These are phyloP conservation scores for Gautieria morchelliformis DNA, from an alignment of 768 basidiomycete genomes.

Conservation along the genomic window DNA sequence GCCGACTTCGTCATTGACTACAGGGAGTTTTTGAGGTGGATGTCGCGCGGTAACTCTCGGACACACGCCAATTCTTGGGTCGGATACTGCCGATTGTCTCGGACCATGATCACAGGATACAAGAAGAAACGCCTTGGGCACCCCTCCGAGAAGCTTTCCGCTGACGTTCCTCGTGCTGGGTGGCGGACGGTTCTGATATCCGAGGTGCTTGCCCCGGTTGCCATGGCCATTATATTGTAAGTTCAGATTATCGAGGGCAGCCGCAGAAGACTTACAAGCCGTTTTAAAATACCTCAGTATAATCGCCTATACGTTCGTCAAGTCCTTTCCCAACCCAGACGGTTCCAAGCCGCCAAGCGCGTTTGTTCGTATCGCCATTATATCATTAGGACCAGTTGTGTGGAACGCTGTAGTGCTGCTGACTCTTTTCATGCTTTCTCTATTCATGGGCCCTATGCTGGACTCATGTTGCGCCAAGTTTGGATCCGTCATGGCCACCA, in stretches of 20 bases:
- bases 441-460: conserved; percentile 88
- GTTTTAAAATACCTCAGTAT: conserved; percentile 20
- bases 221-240: conserved; percentile 58
- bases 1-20: conserved; percentile 98
- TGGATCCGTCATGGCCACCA: conserved; percentile 83
- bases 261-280: no score
- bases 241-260: neutral
- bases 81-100: conserved; percentile 93
- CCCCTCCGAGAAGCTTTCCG: conserved; percentile 94
- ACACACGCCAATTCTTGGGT: conserved; percentile 98
- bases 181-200: conserved; percentile 80
- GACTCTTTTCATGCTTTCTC: conserved; percentile 79
- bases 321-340: conserved; percentile 64
- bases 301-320: conserved; percentile 86
- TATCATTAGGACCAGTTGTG: conserved; percentile 86
- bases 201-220: conserved; percentile 76
- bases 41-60: conserved; percentile 96
- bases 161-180: conserved; percentile 84
- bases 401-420: conserved; percentile 90
- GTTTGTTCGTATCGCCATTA: conserved; percentile 79
- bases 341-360: conserved; percentile 70
- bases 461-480: conserved; percentile 72
- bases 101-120: conserved; percentile 97
- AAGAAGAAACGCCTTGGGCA: conserved; percentile 98
- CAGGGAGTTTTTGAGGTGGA: conserved; percentile 97